Evolutionary conservation across 2,329 filamentous ascomycete species (phyloP).

Genomic region (Fusarium chuoi): DNA sequence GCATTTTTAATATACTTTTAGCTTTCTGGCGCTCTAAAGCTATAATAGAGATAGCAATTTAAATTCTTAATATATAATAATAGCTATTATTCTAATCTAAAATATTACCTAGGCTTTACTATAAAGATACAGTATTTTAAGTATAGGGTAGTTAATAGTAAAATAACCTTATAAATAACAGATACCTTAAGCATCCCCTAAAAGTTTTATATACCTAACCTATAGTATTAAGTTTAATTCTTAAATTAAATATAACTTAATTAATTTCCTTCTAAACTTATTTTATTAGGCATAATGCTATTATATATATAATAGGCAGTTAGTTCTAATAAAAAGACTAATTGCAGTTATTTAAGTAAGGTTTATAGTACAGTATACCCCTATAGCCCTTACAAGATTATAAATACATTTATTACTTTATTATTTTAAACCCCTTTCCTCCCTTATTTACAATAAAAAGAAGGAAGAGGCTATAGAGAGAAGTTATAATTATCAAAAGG

Average conservation of each 20-base stretch:
- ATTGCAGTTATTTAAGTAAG: not conserved
- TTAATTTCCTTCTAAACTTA: not conserved
- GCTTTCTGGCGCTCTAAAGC: not conserved
- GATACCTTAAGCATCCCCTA: not conserved
- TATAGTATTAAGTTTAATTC: not conserved
- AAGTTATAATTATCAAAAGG: not conserved
- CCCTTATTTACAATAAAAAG: not conserved
- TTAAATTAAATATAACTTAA: not conserved
- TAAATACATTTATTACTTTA: not conserved
- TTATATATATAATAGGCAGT: not conserved
- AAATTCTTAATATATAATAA: not conserved
- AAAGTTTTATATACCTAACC: not conserved
- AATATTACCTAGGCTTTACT: not conserved
- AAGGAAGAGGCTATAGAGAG: not conserved
- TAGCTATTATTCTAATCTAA: not conserved
- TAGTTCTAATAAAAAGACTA: not conserved
- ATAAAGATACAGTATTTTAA: not conserved
- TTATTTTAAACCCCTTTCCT: not conserved
- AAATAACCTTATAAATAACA: not conserved
- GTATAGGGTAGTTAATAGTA: not conserved
- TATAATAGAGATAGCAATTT: not conserved
- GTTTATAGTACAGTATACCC: not conserved
- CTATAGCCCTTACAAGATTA: not conserved
- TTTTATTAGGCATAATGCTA: not conserved
- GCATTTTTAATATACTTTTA: not conserved